phyloP scores from a whole-genome alignment of 768 basidiomycete genomes.

The Russula sp. region DNA sequence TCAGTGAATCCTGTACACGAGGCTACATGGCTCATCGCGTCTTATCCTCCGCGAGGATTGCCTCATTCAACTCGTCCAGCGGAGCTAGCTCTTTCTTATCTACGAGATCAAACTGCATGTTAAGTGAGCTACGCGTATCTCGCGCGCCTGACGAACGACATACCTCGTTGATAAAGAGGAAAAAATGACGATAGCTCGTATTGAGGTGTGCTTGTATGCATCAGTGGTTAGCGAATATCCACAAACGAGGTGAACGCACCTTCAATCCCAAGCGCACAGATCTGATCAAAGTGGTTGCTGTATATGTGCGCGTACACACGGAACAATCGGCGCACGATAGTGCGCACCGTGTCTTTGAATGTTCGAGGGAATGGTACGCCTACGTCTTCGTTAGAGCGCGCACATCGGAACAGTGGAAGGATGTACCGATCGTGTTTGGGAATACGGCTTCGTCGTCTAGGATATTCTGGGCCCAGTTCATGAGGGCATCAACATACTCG shows the following conservation, averaged over 20 bases:
- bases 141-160: conserved; percentile 22
- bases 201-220: conserved; percentile 79
- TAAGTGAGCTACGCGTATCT: conserved; percentile 5
- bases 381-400: not conserved
- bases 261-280: conserved; percentile 97
- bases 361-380: conserved; percentile 16
- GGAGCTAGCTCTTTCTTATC: conserved; percentile 96
- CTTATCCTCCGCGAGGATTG: conserved; percentile 63
- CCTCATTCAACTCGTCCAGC: conserved; percentile 90
- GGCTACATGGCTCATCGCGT: conserved; percentile 22
- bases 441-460: conserved; percentile 91
- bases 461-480: conserved; percentile 96
- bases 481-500: conserved; percentile 94
- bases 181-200: conserved; percentile 97
- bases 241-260: conserved; percentile 42
- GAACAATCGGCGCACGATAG: conserved; percentile 88
- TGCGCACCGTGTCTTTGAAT: conserved; percentile 71
- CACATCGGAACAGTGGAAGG: not conserved
- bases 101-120: conserved; percentile 76
- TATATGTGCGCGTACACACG: conserved; percentile 98
- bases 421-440: conserved; percentile 83
- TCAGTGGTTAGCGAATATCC: not conserved
- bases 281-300: conserved; percentile 98
- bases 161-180: conserved; percentile 94
- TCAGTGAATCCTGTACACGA: not conserved